Percentiles rank a stretch among this genome's conserved stretches.
Evolutionary conservation across 441 rosid species (phyloP).

Genomic region (Theobroma grandiflorum): DNA sequence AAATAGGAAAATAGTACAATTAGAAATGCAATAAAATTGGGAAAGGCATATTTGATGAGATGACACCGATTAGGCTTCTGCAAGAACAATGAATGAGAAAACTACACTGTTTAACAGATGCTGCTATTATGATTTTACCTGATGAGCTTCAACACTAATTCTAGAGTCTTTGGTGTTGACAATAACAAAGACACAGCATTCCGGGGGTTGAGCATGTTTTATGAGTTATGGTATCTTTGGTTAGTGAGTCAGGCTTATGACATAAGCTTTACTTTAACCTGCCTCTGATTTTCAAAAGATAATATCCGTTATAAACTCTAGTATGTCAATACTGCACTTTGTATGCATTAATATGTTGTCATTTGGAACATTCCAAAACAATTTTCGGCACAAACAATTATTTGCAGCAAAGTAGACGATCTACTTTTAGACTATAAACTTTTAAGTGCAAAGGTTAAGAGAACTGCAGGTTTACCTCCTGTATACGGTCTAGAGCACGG

Average conservation of each 20-base stretch:
- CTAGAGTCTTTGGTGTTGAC: background rate
- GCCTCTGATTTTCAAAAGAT: background rate
- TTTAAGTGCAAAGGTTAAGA: background rate
- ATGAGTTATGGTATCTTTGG: background rate
- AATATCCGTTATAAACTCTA: background rate
- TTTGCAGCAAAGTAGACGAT: background rate
- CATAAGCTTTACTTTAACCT: background rate
- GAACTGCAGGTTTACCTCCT: conserved; percentile 57
- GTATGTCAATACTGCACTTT: background rate
- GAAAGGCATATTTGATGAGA: background rate
- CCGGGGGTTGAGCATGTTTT: background rate
- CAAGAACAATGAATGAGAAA: background rate
- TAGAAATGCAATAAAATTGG: background rate
- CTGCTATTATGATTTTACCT: background rate
- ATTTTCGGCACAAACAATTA: background rate
- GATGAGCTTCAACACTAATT: background rate
- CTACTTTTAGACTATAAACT: background rate
- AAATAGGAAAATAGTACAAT: conserved; percentile 13
- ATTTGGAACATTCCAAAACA: background rate
- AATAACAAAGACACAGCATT: background rate
- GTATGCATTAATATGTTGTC: background rate
- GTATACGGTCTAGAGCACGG: conserved; percentile 77
- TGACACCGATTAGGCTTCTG: background rate
- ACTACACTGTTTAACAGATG: background rate
- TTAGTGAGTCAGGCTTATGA: background rate